Percentiles rank a stretch among this genome's conserved stretches.
Evolutionary conservation across 1,139 yeast species (phyloP).

Genomic region (Yamadazyma trypodendri): DNA sequence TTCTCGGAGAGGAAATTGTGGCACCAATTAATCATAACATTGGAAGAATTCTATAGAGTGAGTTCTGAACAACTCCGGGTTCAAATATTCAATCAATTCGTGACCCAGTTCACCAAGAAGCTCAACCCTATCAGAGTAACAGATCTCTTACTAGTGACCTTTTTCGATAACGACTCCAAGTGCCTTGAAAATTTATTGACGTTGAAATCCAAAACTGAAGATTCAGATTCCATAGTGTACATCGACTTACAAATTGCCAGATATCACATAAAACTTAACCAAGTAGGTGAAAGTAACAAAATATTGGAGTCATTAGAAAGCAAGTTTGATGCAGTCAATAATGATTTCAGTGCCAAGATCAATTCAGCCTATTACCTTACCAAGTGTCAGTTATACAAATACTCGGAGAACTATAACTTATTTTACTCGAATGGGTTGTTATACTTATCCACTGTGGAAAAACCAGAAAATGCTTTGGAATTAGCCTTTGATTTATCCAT

Average conservation of each 20-base stretch:
- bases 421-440: constrained; percentile 66
- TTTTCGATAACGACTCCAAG: constrained; percentile 50
- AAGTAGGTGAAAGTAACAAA: constrained; percentile 64
- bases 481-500: constrained; percentile 81
- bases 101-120: constrained; percentile 63
- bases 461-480: constrained; percentile 28
- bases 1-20: constrained; percentile 79
- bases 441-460: constrained; percentile 53
- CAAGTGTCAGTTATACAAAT: constrained; percentile 72
- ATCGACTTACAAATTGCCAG: constrained; percentile 79
- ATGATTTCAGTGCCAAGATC: constrained; percentile 64
- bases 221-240: constrained; percentile 49
- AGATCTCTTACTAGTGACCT: constrained; percentile 61
- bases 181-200: constrained; percentile 49
- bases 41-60: constrained; percentile 54
- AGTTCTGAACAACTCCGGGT: constrained; percentile 53
- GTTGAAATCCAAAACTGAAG: constrained; percentile 28
- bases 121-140: constrained; percentile 79
- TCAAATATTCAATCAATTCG: constrained; percentile 70
- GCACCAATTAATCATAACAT: constrained; percentile 72
- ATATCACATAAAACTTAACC: constrained; percentile 56
- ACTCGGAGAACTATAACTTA: constrained; percentile 72
- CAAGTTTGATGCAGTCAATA: constrained; percentile 30
- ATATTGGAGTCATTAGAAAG: constrained; percentile 61
- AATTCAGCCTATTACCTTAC: constrained; percentile 84